A percentile compares a stretch with the other conserved stretches of the same genome.
phyloP scores from a whole-genome alignment of 495 filamentous ascomycete genomes.

The Aspergillus haitiensis region DNA sequence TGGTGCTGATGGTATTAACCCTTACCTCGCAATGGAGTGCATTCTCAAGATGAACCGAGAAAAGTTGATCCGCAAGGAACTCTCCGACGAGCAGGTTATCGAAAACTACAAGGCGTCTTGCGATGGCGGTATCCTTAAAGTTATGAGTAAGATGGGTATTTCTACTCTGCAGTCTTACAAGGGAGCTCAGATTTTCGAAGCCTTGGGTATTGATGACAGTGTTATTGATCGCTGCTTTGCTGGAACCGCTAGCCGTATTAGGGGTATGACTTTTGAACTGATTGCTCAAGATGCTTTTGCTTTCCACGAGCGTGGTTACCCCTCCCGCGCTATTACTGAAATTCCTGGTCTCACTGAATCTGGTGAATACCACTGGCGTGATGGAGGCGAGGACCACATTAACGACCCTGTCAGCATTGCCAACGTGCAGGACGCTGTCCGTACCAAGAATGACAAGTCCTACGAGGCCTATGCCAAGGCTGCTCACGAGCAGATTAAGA shows the following conservation, averaged over 20 bases:
- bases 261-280: slow-evolving; percentile 91
- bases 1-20: slow-evolving; percentile 94
- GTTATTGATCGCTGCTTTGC: slow-evolving; percentile 97
- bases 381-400: slow-evolving; percentile 96
- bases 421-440: slow-evolving; percentile 97
- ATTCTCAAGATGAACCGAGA: slow-evolving; percentile 98
- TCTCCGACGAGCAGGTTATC: slow-evolving; percentile 81
- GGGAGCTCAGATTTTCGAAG: slow-evolving; percentile 98
- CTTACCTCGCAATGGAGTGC: slow-evolving; percentile 96
- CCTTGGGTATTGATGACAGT: slow-evolving; percentile 91
- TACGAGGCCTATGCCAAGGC: slow-evolving; percentile 96
- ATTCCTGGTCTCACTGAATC: slow-evolving; percentile 89
- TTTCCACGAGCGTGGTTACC: slow-evolving; percentile 94
- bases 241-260: slow-evolving; percentile 93
- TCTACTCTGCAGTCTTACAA: slow-evolving; percentile 98
- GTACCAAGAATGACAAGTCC: slow-evolving; percentile 98
- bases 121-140: slow-evolving; percentile 97
- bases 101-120: slow-evolving; percentile 98
- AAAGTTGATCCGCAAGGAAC: slow-evolving; percentile 85
- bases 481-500: slow-evolving; percentile 97
- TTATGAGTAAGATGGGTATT: slow-evolving; percentile 99
- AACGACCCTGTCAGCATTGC: slow-evolving; percentile 96
- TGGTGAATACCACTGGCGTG: slow-evolving; percentile 99
- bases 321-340: slow-evolving; percentile 73
- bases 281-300: slow-evolving; percentile 97